Evolutionary conservation across 2,329 filamentous ascomycete species (phyloP), one percentile per base, ranked within the genome.

Genomic region (Leptographium lundbergii): DNA sequence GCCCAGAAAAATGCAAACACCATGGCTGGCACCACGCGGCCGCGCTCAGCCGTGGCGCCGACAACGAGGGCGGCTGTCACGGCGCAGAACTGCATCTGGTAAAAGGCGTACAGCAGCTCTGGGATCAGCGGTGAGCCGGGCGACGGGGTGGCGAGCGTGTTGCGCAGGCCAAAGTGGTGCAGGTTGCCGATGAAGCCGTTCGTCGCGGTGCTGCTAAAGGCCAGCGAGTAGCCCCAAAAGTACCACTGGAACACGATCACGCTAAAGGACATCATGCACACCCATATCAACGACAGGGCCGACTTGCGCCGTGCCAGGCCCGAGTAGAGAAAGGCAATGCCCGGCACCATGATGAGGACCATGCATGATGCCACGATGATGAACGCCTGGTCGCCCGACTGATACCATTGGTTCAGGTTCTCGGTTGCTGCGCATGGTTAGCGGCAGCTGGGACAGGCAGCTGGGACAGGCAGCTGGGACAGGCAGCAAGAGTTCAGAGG

Each of bases 221-320:
- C 91, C 62, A 99, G 79, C 17, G 92, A 96, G 74, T 96, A 99
- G 45, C 94, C 94, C 92, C 94, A 97, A 73, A 99, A 96, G 70
- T 96, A 97, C 94, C 94, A 99, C 76, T 99, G 94, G 77, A 99
- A 96, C 59, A 89, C 87, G 71, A 96, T 81, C 69, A 97, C 85
- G 54, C 89, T 91, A 70, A 88, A 88, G 54, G 91, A 94, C 72
- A 88, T 92, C 89, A 99, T 95, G 75, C 88, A 91, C 17, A 92
- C 91, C 90, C 91, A 97, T 69, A 99, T 94, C 79, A 97, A 87
- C 64, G 91, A 96, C 51, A 99, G 81, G 34, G 94, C 94, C 6
- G 94, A 97, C 78, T 99, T 99, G 79, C 94, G 85, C 65, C 94
- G 87, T n/a, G 94, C 92, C 65, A 97, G 86, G 65, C 94, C 94